A percentile compares a stretch with the other conserved stretches of the same genome.
phyloP scores from a whole-genome alignment of 441 rosid genomes.

The Populus hybrid region DNA sequence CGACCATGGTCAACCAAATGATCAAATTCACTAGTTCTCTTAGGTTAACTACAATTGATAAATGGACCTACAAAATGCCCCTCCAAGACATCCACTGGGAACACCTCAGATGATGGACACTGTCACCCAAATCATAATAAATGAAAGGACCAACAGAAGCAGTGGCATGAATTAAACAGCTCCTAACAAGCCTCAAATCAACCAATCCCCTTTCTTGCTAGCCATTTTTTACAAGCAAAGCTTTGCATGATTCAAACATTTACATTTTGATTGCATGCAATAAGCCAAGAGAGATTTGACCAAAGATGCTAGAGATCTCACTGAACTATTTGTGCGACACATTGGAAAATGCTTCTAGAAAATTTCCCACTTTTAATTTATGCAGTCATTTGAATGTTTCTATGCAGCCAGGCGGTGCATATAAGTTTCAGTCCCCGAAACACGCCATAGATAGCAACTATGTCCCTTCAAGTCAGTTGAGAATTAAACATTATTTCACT shows the following conservation, averaged over 20 bases:
- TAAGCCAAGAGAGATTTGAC: background rate
- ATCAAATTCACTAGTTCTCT: no score
- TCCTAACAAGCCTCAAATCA: background rate
- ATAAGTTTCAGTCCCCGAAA: no score
- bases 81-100: conserved; percentile 10
- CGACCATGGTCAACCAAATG: no score
- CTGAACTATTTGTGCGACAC: background rate
- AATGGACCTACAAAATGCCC: conserved; percentile 19
- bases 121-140: background rate
- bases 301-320: background rate
- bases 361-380: no score
- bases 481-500: no score
- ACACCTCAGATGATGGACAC: background rate
- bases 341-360: background rate
- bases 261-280: background rate
- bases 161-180: background rate
- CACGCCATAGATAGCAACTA: no score
- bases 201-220: no score
- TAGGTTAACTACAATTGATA: no score
- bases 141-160: background rate
- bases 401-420: no score
- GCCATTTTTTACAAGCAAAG: background rate
- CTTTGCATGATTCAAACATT: background rate
- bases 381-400: no score
- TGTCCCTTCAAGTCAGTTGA: no score